Evolutionary conservation across 768 basidiomycete species (phyloP).

Genomic region (Agrocybe praecox): DNA sequence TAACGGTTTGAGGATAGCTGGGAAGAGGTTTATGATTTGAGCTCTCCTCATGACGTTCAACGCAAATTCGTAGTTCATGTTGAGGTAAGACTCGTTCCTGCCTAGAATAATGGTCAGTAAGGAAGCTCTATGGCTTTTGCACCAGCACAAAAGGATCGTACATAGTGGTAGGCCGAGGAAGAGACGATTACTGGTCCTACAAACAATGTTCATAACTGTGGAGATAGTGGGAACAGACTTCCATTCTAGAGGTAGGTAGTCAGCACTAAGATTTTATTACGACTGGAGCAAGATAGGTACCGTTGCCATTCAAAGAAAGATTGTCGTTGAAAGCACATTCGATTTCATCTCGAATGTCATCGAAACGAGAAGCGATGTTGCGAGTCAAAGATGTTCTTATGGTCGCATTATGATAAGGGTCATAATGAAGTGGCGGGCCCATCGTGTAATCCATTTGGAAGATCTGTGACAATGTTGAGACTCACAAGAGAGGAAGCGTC

Average conservation of each 20-base stretch:
- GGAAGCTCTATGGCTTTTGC: too few relatives aligned
- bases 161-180: background rate
- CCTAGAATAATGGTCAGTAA: slow-evolving; percentile 1
- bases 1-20: slow-evolving; percentile 18
- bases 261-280: too few relatives aligned
- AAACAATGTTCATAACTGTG: background rate
- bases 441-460: slow-evolving; percentile 10
- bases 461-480: background rate
- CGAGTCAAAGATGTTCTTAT: slow-evolving; percentile 8
- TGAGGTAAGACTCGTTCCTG: slow-evolving; percentile 12
- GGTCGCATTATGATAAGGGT: slow-evolving; percentile 10
- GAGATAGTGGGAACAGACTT: background rate
- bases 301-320: slow-evolving; percentile 23
- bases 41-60: slow-evolving; percentile 13
- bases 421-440: slow-evolving; percentile 2
- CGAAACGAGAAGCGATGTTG: slow-evolving; percentile 4
- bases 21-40: slow-evolving; percentile 10
- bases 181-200: background rate
- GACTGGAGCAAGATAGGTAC: background rate
- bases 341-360: slow-evolving; percentile 39
- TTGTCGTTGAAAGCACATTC: slow-evolving; percentile 37
- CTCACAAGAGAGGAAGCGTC: background rate
- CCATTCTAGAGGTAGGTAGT: background rate
- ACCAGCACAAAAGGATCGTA: too few relatives aligned
- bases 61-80: slow-evolving; percentile 11